These are phyloP conservation scores for Aspergillus candidus DNA, from an alignment of 2,329 filamentous ascomycete species.

Conservation along the genomic window DNA sequence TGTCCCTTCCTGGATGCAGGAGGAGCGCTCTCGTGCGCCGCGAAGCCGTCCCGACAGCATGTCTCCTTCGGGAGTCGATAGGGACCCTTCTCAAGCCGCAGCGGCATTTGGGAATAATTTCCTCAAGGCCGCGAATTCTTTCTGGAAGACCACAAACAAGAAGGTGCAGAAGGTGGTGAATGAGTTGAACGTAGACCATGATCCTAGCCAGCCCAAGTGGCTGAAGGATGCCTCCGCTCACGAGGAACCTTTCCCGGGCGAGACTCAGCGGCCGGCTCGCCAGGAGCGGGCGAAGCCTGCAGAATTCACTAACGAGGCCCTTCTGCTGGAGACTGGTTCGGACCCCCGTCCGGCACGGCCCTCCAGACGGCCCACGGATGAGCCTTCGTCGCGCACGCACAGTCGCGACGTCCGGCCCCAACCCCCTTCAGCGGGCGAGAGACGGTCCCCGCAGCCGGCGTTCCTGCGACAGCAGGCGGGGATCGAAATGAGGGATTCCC, in stretches of 20 bases:
- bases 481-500: constrained; percentile 42
- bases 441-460: constrained; percentile 35
- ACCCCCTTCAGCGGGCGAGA: constrained; percentile 18
- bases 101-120: constrained; percentile 75
- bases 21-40: constrained; percentile 33
- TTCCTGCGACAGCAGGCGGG: constrained; percentile 51
- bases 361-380: constrained; percentile 20
- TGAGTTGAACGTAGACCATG: constrained; percentile 69
- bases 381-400: constrained; percentile 14
- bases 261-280: constrained; percentile 17
- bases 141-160: constrained; percentile 94
- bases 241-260: constrained; percentile 16
- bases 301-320: constrained; percentile 54
- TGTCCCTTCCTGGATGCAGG: constrained; percentile 59
- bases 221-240: constrained; percentile 65
- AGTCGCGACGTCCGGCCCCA: constrained; percentile 17
- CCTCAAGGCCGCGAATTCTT: constrained; percentile 86
- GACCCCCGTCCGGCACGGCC: constrained; percentile 22
- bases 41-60: constrained; percentile 25
- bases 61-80: constrained; percentile 50
- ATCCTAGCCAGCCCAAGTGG: constrained; percentile 85
- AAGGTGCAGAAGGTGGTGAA: constrained; percentile 87
- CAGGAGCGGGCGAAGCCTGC: constrained; percentile 15
- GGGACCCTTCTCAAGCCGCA: constrained; percentile 73
- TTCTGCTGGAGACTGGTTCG: constrained; percentile 30